Conservation (phyloP, 768 basidiomycete species). For the Boletus insuetus region DNA sequence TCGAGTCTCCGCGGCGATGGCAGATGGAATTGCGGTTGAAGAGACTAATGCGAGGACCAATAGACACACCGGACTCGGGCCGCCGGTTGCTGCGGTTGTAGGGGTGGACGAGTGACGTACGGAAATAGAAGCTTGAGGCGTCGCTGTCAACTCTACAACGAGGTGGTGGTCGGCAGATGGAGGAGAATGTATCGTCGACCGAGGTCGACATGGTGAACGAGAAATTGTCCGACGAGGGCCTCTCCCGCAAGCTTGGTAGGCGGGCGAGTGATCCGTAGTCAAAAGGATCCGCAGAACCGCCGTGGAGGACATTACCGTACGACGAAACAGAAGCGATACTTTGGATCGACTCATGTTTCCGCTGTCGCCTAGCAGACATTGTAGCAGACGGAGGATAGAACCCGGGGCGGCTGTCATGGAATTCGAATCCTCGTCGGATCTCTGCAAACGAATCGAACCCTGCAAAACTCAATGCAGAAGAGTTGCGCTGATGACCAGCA, state of each 20-base stretch:
- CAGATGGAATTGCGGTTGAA: constrained; percentile 64
- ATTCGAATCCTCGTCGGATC: constrained; percentile 77
- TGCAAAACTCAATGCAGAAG: constrained; percentile 61
- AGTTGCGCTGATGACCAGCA: constrained; percentile 32
- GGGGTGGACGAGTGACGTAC: constrained; percentile 27
- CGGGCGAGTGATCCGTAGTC: constrained; percentile 47
- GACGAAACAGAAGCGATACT: constrained; percentile 82
- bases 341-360: constrained; percentile 56
- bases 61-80: constrained; percentile 60
- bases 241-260: constrained; percentile 47
- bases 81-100: constrained; percentile 52
- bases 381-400: constrained; percentile 60
- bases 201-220: constrained; percentile 50
- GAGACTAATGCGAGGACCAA: constrained; percentile 66
- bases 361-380: constrained; percentile 38
- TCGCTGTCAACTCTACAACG: constrained; percentile 69
- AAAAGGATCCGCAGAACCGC: constrained; percentile 69
- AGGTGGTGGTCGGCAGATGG: constrained; percentile 39
- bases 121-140: constrained; percentile 75
- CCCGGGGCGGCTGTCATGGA: constrained; percentile 54
- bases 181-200: constrained; percentile 75
- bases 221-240: constrained; percentile 60
- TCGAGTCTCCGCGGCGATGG: constrained; percentile 58
- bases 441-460: constrained; percentile 78
- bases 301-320: constrained; percentile 64